A percentile compares a stretch with the other conserved stretches of the same genome.
Conservation (phyloP, 129 eudicot species). For the Saposhnikovia divaricata region DNA sequence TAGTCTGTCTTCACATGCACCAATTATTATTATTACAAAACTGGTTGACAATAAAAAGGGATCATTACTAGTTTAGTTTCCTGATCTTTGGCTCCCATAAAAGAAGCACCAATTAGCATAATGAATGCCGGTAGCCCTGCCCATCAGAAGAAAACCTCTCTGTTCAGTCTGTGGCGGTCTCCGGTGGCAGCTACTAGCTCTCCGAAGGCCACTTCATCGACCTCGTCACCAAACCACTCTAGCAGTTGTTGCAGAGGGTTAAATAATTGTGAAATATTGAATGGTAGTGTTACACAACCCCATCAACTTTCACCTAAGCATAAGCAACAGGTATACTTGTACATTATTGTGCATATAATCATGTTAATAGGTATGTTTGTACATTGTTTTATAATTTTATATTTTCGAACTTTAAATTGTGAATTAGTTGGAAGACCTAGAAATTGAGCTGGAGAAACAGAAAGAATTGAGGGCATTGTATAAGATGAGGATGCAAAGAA, state of each 20-base stretch:
- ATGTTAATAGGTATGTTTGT: neutral
- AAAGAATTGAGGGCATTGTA: slow-evolving; percentile 54
- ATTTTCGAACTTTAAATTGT: neutral
- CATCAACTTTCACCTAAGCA: slow-evolving; percentile 1
- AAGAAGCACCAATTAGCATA: neutral
- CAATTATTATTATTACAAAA: neutral
- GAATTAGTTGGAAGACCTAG: slow-evolving; percentile 50
- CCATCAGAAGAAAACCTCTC: slow-evolving; percentile 13
- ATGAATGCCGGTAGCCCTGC: slow-evolving; percentile 20
- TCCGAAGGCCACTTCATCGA: neutral
- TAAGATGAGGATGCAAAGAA: slow-evolving; percentile 51
- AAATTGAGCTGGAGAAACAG: slow-evolving; percentile 47
- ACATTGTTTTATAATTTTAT: neutral
- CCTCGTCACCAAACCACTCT: neutral
- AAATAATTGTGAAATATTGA: slow-evolving; percentile 26
- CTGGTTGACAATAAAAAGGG: neutral
- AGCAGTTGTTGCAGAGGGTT: slow-evolving; percentile 21
- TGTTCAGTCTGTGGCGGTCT: slow-evolving; percentile 12
- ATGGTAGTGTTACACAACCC: neutral
- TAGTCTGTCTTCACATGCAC: slow-evolving; percentile 7
- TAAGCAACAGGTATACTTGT: slow-evolving; percentile 14
- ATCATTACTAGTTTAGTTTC: neutral
- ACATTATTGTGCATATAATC: neutral
- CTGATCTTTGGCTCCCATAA: neutral
- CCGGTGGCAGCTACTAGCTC: neutral